Base-by-base conservation (phyloP, 768 basidiomycete species). In the Trametes punicea region DNA sequence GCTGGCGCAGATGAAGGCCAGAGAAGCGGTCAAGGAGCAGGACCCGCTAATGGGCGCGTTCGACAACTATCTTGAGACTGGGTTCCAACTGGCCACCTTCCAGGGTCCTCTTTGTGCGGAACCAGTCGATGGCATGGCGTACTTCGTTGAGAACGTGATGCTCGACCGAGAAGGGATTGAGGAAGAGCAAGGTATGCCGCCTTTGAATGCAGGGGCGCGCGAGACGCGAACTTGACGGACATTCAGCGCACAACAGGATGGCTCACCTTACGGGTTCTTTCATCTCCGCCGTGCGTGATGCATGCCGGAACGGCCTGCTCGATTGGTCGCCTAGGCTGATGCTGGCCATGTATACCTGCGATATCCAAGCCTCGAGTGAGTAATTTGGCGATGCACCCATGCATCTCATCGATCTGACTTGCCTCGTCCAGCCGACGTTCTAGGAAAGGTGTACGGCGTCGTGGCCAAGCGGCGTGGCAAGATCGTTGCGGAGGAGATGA, bases 261-360 rank as follows among this genome's bases (percentile, higher is more conserved):
- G 82, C 90, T 0, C 94, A 95, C 65, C 83, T 94, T 23, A 85
- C 88, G 1, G 97, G 97, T 13, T 94, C 94, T 2, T 75, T 97
- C 44, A 93, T 96, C 60, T 90, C 97, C 3, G 81, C 86, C 3
- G 85, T 92, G 36, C 83, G 87, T 69, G 97, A 99, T 63, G 87
- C 92, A 0, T 98, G 94, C 68, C 82, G 90, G 56, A 88, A 85
- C 61, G 94, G 90, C 0, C 69, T 99, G 54, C 74, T 98, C 41
- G 97, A 98, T 70, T 99, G 97, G 97, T 98, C 95, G 2, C 97
- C 97, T 13, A 79, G 97, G 55, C 79, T 99, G 62, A 91, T 95
- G 85, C 75, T 99, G 62, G 97, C 97, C 0, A 98, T 98, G 93
- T 99, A 99, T 70, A 87, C 89, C 11, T 99, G 96, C 71, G 95